phyloP scores from a whole-genome alignment of 2,329 filamentous ascomycete genomes.

The Emmonsia crescens region DNA sequence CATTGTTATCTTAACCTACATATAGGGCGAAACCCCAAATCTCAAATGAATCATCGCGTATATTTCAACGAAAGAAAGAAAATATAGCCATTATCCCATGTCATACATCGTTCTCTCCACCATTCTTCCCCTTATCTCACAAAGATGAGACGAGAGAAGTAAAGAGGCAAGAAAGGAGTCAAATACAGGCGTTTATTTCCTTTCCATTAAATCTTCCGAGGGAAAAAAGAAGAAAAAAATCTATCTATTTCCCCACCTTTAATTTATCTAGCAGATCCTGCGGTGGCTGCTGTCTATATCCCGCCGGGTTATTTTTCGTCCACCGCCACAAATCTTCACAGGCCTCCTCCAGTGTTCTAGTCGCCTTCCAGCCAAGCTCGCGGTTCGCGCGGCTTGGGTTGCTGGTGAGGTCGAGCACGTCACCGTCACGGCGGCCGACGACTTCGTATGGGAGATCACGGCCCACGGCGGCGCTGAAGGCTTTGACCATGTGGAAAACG shows the following conservation, averaged over 20 bases:
- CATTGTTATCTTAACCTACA: neutral
- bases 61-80: neutral
- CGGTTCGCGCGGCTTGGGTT: conserved; percentile 78
- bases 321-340: conserved; percentile 93
- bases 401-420: conserved; percentile 89
- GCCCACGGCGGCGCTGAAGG: conserved; percentile 80
- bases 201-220: neutral
- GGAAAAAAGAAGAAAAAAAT: neutral
- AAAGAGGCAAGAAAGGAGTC: neutral
- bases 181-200: neutral
- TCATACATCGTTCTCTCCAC: neutral
- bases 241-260: conserved; percentile 5
- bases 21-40: neutral
- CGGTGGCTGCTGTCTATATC: conserved; percentile 86
- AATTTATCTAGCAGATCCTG: conserved; percentile 57
- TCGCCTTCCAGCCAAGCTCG: conserved; percentile 86
- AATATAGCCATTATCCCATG: neutral
- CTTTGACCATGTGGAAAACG: conserved; percentile 94
- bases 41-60: neutral
- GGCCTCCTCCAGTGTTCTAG: conserved; percentile 81
- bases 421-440: conserved; percentile 67
- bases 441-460: conserved; percentile 80
- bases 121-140: neutral
- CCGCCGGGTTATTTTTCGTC: conserved; percentile 93
- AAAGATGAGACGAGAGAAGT: neutral